These are phyloP conservation scores for Ophiostoma perfectum DNA, from an alignment of 2,329 filamentous ascomycete genomes.

Conservation along the genomic window DNA sequence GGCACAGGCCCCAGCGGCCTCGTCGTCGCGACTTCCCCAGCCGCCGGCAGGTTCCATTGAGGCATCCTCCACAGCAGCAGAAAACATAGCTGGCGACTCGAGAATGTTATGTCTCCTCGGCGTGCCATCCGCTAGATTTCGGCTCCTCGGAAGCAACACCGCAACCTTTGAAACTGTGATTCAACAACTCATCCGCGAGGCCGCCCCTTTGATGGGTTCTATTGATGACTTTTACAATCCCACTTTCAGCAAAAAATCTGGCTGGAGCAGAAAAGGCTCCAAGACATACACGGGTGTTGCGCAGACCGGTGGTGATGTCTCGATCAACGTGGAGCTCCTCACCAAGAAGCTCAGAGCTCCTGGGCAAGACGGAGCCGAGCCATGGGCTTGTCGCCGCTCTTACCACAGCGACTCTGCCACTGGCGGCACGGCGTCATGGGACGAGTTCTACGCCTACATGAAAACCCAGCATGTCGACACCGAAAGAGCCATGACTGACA, in stretches of 20 bases:
- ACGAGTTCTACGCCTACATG: conserved; percentile 57
- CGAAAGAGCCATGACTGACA: conserved; percentile 55
- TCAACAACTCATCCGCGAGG: background rate
- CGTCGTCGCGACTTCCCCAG: too few species aligned
- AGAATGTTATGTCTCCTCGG: background rate
- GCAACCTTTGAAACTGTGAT: background rate
- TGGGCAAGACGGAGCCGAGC: conserved; percentile 38
- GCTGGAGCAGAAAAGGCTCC: background rate
- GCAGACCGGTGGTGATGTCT: conserved; percentile 29
- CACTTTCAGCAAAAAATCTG: background rate
- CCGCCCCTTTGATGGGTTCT: background rate
- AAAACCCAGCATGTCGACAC: conserved; percentile 52
- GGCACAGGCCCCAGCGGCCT: too few species aligned
- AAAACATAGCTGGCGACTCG: too few species aligned
- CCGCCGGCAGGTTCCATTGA: too few species aligned
- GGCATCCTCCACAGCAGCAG: too few species aligned
- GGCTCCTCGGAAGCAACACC: background rate
- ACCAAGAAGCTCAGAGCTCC: conserved; percentile 19
- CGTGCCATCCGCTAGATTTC: background rate
- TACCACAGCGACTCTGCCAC: conserved; percentile 50
- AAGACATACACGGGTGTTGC: conserved; percentile 39
- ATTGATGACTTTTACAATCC: background rate
- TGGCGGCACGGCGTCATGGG: conserved; percentile 54
- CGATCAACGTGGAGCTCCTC: conserved; percentile 19
- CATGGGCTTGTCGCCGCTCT: conserved; percentile 60